Evolutionary conservation across 2,329 filamentous ascomycete species (phyloP).

Genomic region (Alternaria ventricosa): DNA sequence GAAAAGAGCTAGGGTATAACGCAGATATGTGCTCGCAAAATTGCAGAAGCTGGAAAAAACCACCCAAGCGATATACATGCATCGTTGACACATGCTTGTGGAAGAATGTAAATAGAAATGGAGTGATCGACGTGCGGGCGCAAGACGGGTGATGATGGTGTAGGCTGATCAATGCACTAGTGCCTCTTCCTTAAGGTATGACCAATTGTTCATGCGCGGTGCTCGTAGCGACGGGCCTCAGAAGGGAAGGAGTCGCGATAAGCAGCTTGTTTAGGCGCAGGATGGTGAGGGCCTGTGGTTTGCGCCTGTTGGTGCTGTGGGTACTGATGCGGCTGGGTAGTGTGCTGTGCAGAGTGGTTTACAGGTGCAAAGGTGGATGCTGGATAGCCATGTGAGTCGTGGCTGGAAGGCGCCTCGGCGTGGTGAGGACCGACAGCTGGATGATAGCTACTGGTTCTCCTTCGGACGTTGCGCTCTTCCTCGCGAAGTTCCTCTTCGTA

Average conservation of each 20-base stretch:
- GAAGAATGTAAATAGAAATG: neutral
- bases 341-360: constrained; percentile 18
- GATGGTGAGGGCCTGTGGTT: constrained; percentile 9
- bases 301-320: constrained; percentile 20
- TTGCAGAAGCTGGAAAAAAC: constrained; percentile 7
- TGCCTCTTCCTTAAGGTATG: constrained; percentile 16
- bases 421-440: constrained; percentile 34
- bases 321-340: constrained; percentile 10
- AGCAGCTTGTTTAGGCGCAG: constrained; percentile 11
- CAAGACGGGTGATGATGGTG: neutral
- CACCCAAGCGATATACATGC: constrained; percentile 4
- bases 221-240: constrained; percentile 32
- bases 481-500: constrained; percentile 42
- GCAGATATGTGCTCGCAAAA: constrained; percentile 14
- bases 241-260: constrained; percentile 25
- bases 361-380: constrained; percentile 26
- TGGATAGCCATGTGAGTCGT: constrained; percentile 28
- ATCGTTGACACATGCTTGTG: neutral
- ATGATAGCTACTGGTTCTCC: constrained; percentile 47
- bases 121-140: neutral
- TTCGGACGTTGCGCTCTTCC: constrained; percentile 45
- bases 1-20: constrained; percentile 21
- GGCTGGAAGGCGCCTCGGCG: constrained; percentile 25
- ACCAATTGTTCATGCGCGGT: constrained; percentile 29
- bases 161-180: neutral